Percentiles rank a stretch among this genome's conserved stretches.
Conservation (phyloP, 345 rosid genomes). For the Eucalyptus melliodora region DNA sequence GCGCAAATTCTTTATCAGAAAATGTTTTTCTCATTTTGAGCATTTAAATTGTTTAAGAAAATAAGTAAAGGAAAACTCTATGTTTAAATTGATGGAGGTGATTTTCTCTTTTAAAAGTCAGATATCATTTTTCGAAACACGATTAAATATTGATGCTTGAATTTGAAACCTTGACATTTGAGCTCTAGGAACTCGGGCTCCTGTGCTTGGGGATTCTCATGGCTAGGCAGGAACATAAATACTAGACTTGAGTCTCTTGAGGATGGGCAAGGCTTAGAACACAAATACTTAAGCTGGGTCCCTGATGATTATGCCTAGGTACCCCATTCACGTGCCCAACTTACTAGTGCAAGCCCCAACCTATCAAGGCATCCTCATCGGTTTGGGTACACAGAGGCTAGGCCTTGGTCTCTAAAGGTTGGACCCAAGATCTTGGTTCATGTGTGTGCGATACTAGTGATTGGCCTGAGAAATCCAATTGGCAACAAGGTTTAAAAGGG, state of each 20-base stretch:
- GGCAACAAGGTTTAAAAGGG: background rate
- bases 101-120: background rate
- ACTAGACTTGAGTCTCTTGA: background rate
- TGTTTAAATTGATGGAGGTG: background rate
- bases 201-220: background rate
- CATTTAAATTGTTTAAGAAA: background rate
- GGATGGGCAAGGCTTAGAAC: background rate
- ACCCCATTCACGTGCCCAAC: rapidly evolving
- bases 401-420: background rate
- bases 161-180: background rate
- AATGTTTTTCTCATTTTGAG: background rate
- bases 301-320: rapidly evolving
- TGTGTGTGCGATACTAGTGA: background rate
- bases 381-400: background rate
- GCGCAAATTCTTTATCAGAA: background rate
- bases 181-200: background rate
- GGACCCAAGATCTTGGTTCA: background rate
- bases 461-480: background rate
- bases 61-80: background rate
- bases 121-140: background rate
- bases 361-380: too few species aligned
- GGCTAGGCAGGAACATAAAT: background rate
- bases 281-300: background rate
- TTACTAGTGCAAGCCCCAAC: background rate
- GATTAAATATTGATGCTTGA: background rate